Percentiles rank a stretch among this genome's conserved stretches.
Evolutionary conservation across 257 asterid species (phyloP).

Genomic region (Plectranthus barbatus): DNA sequence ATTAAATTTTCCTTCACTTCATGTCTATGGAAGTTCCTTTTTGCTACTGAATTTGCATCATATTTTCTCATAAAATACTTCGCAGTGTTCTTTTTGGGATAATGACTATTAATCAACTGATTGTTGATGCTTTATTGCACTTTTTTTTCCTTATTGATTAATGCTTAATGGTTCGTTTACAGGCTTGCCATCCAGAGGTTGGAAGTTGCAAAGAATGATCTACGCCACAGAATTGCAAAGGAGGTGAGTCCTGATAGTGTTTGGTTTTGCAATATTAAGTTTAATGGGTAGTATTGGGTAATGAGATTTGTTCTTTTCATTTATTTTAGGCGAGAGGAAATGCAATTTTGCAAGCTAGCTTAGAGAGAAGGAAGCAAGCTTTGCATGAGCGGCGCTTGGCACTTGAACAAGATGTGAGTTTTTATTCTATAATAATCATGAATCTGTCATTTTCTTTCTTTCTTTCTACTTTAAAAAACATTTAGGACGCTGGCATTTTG

Average conservation of each 20-base stretch:
- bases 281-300: constrained; percentile 5
- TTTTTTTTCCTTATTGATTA: not conserved
- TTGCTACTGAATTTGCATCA: not conserved
- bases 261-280: constrained; percentile 4
- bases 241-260: constrained; percentile 44
- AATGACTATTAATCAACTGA: constrained; percentile 3
- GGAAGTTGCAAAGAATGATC: constrained; percentile 82
- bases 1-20: not conserved
- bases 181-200: constrained; percentile 92
- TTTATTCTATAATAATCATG: not conserved
- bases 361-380: constrained; percentile 96
- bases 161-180: constrained; percentile 20
- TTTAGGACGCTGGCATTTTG: not conserved
- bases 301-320: constrained; percentile 8
- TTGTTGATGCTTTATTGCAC: not conserved
- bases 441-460: not conserved
- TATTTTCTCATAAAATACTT: not conserved
- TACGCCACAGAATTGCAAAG: constrained; percentile 86
- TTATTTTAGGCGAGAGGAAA: constrained; percentile 80
- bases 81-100: no score
- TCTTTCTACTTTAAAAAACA: no score
- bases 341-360: constrained; percentile 95
- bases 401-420: constrained; percentile 91
- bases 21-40: not conserved
- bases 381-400: constrained; percentile 93